Evolutionary conservation across 2,329 filamentous ascomycete species (phyloP).

Genomic region (Botrytis hyacinthi): DNA sequence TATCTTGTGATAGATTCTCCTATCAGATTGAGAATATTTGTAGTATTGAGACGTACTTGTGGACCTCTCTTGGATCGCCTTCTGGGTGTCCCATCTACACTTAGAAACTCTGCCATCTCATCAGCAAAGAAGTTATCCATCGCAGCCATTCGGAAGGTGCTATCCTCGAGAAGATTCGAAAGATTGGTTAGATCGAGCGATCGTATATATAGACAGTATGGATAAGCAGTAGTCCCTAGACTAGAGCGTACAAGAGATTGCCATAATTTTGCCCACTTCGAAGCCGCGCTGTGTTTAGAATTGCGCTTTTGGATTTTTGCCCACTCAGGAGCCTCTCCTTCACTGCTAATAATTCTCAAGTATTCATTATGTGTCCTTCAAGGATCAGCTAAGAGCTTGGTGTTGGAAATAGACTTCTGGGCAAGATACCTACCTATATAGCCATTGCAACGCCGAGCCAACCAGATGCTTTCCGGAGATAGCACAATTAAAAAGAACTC

Average conservation of each 20-base stretch:
- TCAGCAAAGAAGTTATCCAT: slow-evolving; percentile 44
- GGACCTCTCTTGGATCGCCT: slow-evolving; percentile 32
- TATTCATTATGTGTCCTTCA: slow-evolving; percentile 48
- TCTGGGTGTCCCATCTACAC: slow-evolving; percentile 37
- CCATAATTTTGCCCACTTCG: slow-evolving; percentile 65
- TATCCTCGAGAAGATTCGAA: slow-evolving; percentile 55
- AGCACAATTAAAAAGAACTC: slow-evolving; percentile 59
- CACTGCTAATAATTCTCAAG: slow-evolving; percentile 45
- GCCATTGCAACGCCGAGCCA: slow-evolving; percentile 55
- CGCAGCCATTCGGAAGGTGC: slow-evolving; percentile 37
- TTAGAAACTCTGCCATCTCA: slow-evolving; percentile 39
- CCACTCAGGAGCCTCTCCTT: slow-evolving; percentile 39
- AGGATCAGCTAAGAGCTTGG: slow-evolving; percentile 27
- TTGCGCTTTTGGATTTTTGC: slow-evolving; percentile 15
- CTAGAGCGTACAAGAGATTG: slow-evolving; percentile 66
- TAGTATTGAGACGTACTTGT: slow-evolving; percentile 38
- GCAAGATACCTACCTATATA: slow-evolving; percentile 56
- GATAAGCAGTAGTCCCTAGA: slow-evolving; percentile 59
- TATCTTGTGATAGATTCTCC: slow-evolving; percentile 56
- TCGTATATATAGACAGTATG: slow-evolving; percentile 68
- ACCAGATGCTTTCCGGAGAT: slow-evolving; percentile 55
- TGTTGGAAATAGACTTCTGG: neutral
- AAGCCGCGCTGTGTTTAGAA: slow-evolving; percentile 18
- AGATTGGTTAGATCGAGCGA: slow-evolving; percentile 63
- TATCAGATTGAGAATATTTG: slow-evolving; percentile 48